Percentiles rank a stretch among this genome's conserved stretches.
phyloP scores from a whole-genome alignment of 495 filamentous ascomycete species.

The Neurospora sp. region DNA sequence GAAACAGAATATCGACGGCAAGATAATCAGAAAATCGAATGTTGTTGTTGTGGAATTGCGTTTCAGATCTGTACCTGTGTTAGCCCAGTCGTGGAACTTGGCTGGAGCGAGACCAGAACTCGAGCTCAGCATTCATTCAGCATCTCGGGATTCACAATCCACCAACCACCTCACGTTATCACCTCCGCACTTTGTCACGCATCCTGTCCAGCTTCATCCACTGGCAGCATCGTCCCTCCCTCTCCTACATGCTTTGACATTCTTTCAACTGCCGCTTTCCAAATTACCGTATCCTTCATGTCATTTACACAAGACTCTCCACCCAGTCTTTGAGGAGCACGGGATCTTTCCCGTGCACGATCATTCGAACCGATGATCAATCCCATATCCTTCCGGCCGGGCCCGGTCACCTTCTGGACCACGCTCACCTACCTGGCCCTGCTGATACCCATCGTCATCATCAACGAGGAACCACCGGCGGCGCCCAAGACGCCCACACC shows the following conservation, averaged over 20 bases:
- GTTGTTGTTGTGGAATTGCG: neutral
- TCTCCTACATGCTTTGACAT: neutral
- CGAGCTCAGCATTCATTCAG: neutral
- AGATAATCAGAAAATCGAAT: neutral
- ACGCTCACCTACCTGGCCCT: slow-evolving; percentile 60
- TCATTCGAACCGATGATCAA: slow-evolving; percentile 21
- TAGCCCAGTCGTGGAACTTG: neutral
- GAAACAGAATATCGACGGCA: neutral
- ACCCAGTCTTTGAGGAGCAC: neutral
- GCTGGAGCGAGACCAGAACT: neutral
- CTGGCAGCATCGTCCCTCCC: neutral
- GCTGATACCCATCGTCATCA: slow-evolving; percentile 56
- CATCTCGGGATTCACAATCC: neutral
- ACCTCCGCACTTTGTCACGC: neutral
- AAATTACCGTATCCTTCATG: neutral
- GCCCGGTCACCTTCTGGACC: slow-evolving; percentile 64
- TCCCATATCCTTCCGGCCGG: slow-evolving; percentile 44
- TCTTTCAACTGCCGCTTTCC: neutral
- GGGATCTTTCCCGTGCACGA: neutral
- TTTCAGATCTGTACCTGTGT: neutral
- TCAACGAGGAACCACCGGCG: slow-evolving; percentile 65
- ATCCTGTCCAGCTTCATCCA: neutral
- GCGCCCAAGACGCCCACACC: slow-evolving; percentile 45
- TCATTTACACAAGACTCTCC: neutral
- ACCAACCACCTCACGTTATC: neutral